Base-by-base conservation (phyloP, 2,329 filamentous ascomycete species). In the Colletotrichum scovillei region DNA sequence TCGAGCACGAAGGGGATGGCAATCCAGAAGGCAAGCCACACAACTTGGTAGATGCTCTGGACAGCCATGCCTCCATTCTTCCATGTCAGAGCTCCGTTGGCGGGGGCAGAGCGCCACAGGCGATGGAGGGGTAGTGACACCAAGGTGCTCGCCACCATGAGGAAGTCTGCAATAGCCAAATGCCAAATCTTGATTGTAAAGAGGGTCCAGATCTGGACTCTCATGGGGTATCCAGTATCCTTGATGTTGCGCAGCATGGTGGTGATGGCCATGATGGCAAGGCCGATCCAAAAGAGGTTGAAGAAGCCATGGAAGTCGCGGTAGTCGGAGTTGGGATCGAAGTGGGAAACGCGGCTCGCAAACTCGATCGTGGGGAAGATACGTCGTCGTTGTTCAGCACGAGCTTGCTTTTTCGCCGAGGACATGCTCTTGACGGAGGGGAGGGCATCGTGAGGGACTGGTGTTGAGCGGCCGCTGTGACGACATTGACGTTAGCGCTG, bases 291-390 rank as follows among this genome's bases (percentile, higher is more conserved):
- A 85, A 99, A 99, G 49, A 99, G 90, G 67, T 97, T 94, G 85
- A 98, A 99, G 89, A 99, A 99, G 80, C 97, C 97, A 78, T 95
- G 92, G 82, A 99, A 99, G 83, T 99, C 95, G 79, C 92, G 92
- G 82, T 98, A 95, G 79, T 98, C 95, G 82, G 94, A 97, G 63
- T 91, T 89, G 0, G 95, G 95, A 80, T 99, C 97, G 81, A 99
- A 98, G 84, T 99, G 96, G 22, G 96, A 98, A 26, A 98, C 92
- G 70, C 97, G 93, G 73, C 93, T 92, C 53, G 94, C 90, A 84
- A 96, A 99, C 79, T 98, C 94, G 80, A 97, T 95, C 26, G 94
- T 97, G 26, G 97, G 96, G 81, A 98, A 99, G 77, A 98, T 88
- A 77, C 95, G 93, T 70, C 92, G 92, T 76, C 93, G 92, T 78